Conservation (phyloP, 768 basidiomycete genomes). For the Boletellus ananiceps region DNA sequence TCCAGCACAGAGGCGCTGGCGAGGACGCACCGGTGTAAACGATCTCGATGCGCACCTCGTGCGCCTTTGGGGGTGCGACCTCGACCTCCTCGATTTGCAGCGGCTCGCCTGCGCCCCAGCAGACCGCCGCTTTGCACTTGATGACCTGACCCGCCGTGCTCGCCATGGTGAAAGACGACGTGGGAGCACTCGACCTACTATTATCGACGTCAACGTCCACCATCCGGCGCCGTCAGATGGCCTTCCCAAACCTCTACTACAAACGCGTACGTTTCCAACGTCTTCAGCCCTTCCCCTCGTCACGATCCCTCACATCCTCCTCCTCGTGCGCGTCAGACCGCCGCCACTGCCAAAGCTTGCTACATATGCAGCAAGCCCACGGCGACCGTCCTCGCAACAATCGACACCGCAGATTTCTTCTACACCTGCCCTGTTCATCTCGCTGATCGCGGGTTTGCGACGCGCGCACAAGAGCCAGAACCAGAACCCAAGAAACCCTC, state of each 20-base stretch:
- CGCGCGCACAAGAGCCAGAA: constrained; percentile 41
- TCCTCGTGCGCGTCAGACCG: constrained; percentile 44
- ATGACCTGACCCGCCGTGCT: constrained; percentile 70
- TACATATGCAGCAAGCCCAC: constrained; percentile 79
- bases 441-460: constrained; percentile 72
- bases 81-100: constrained; percentile 89
- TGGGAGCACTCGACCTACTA: background rate
- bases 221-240: constrained; percentile 38
- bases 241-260: constrained; percentile 83
- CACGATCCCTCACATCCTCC: background rate
- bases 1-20: background rate
- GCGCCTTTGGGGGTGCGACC: constrained; percentile 83
- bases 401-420: constrained; percentile 79
- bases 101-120: constrained; percentile 88
- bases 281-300: constrained; percentile 10
- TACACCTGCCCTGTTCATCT: constrained; percentile 85
- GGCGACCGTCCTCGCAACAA: constrained; percentile 77
- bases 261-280: constrained; percentile 65
- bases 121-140: constrained; percentile 90
- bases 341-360: constrained; percentile 74
- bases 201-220: no score
- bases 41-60: constrained; percentile 93
- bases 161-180: constrained; percentile 49
- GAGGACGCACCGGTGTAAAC: constrained; percentile 71
- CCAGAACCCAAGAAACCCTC: constrained; percentile 32